These are phyloP conservation scores for Cladorrhinum sp. DNA, from an alignment of 2,329 filamentous ascomycete species.

Conservation along the genomic window DNA sequence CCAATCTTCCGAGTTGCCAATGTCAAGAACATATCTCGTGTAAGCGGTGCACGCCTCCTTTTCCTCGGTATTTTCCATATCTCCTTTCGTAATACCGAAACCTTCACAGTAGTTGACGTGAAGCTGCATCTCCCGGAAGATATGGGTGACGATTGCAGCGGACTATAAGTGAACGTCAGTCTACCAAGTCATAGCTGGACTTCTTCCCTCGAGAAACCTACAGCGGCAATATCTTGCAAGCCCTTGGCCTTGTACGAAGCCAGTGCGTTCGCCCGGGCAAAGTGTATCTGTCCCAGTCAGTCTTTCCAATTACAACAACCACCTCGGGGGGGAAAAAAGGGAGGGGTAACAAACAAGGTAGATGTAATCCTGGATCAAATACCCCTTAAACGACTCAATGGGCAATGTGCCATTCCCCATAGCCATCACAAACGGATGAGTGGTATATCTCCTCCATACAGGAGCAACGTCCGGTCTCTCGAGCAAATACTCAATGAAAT, in stretches of 20 bases:
- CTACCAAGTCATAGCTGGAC: too few relatives aligned
- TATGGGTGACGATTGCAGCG: conserved; percentile 66
- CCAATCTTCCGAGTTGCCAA: conserved; percentile 85
- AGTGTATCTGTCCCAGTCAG: conserved; percentile 62
- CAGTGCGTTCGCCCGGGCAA: conserved; percentile 80
- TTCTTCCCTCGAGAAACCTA: too few relatives aligned
- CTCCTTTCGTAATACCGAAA: conserved; percentile 71
- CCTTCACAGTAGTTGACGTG: conserved; percentile 79
- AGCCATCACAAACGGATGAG: conserved; percentile 77
- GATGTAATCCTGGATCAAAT: conserved; percentile 88
- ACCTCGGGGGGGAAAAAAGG: background rate
- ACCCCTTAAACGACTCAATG: conserved; percentile 76
- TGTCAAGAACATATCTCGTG: conserved; percentile 74
- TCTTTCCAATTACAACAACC: background rate
- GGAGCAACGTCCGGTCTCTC: conserved; percentile 68
- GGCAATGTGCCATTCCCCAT: conserved; percentile 75
- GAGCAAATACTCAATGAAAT: conserved; percentile 81
- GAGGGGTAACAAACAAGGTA: conserved; percentile 61
- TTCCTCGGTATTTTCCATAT: conserved; percentile 73
- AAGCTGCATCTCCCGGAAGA: conserved; percentile 74
- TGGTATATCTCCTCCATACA: conserved; percentile 72
- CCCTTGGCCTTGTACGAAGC: conserved; percentile 79
- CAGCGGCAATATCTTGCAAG: conserved; percentile 68
- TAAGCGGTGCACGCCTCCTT: conserved; percentile 54
- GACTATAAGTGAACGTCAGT: conserved; percentile 22